These are phyloP conservation scores for Colletotrichum nymphaeae DNA, from an alignment of 2,329 filamentous ascomycete genomes.

Conservation along the genomic window DNA sequence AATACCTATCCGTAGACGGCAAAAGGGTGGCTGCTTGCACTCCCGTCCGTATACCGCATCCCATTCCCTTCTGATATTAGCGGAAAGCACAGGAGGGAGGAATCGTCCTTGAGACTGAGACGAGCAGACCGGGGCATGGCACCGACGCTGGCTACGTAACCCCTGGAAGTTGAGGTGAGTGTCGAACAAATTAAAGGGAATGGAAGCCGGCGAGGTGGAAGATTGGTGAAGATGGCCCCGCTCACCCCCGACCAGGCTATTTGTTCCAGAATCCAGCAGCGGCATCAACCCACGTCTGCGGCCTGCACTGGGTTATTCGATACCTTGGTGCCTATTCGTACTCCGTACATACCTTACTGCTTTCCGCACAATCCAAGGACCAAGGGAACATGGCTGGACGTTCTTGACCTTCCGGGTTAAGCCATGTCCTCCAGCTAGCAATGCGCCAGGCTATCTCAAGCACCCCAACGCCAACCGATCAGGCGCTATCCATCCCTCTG, in stretches of 20 bases:
- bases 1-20: background rate
- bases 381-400: background rate
- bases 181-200: constrained; percentile 1
- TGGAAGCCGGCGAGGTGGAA: background rate
- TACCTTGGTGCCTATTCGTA: background rate
- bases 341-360: background rate
- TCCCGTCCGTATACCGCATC: constrained; percentile 24
- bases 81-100: background rate
- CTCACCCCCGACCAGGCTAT: background rate
- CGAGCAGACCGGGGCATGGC: constrained; percentile 9
- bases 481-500: constrained; percentile 24
- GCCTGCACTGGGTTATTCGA: background rate
- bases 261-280: background rate
- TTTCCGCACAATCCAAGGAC: background rate
- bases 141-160: constrained; percentile 8
- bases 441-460: constrained; percentile 16
- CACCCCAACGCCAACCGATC: background rate
- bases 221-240: background rate
- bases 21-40: constrained; percentile 23
- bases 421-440: constrained; percentile 10
- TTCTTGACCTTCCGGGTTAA: constrained; percentile 6
- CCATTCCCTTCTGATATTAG: constrained; percentile 2
- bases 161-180: constrained; percentile 6
- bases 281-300: background rate
- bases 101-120: constrained; percentile 5